Conservation (phyloP, 306 rosid genomes). For the Myrica gale region DNA sequence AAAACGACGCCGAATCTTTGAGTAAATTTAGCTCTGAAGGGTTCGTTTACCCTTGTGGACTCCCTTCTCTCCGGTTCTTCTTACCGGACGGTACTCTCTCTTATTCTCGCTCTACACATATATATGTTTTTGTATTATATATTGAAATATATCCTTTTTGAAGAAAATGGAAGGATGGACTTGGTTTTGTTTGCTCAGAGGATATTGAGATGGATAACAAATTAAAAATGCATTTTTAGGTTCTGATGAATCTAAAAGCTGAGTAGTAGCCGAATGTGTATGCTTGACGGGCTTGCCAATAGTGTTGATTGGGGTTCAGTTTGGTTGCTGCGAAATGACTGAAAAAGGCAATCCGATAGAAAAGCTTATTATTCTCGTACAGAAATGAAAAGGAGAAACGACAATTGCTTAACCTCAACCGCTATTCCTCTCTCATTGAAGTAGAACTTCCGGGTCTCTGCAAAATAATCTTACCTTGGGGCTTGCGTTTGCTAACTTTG, state of each 20-base stretch:
- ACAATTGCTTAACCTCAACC: not conserved
- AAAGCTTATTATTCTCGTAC: not conserved
- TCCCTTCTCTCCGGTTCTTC: conserved; percentile 74
- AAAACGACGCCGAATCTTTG: conserved; percentile 49
- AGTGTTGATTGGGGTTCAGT: not conserved
- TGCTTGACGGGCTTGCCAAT: not conserved
- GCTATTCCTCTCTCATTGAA: not conserved
- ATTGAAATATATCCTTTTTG: not conserved
- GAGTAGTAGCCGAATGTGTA: not conserved
- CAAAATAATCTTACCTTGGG: not conserved
- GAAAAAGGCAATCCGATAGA: not conserved
- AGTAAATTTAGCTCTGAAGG: conserved; percentile 41
- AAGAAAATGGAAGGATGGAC: not conserved
- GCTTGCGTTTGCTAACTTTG: not conserved
- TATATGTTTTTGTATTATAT: not conserved
- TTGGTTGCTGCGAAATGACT: not conserved
- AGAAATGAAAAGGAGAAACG: not conserved
- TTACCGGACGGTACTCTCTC: conserved; percentile 67
- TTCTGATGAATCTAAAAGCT: not conserved
- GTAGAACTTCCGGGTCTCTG: not conserved
- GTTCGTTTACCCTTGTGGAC: conserved; percentile 62
- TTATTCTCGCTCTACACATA: not conserved
- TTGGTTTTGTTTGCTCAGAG: not conserved
- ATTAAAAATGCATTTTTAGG: not conserved
- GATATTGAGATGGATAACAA: not conserved